Evolutionary conservation across 202 grass and related monocot species (phyloP).

Genomic region (Carex sylvatica): DNA sequence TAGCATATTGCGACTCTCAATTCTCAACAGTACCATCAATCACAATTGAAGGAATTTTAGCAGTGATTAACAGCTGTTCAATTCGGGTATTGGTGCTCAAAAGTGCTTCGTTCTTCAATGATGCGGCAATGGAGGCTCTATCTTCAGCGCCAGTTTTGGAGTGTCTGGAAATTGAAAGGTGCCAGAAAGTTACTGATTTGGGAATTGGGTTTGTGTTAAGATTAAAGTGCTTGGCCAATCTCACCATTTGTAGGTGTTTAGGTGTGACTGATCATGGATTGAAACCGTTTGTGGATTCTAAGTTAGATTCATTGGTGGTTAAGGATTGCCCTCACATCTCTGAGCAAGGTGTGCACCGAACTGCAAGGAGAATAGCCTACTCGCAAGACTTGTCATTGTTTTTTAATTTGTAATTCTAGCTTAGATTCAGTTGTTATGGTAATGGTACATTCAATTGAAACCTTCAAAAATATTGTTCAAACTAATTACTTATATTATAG

Average conservation of each 20-base stretch:
- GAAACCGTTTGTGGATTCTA: conserved; percentile 17
- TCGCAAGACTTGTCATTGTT: background rate
- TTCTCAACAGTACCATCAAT: conserved; percentile 32
- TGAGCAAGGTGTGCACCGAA: conserved; percentile 39
- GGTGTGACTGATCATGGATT: conserved; percentile 47
- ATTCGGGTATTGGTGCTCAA: conserved; percentile 44
- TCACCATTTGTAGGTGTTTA: conserved; percentile 43
- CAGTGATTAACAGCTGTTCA: conserved; percentile 43
- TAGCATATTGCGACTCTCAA: conserved; percentile 25
- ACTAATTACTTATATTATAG: background rate
- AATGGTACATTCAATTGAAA: background rate
- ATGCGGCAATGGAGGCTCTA: conserved; percentile 41
- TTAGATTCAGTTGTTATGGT: background rate
- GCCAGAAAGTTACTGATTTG: conserved; percentile 32
- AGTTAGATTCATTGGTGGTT: conserved; percentile 45
- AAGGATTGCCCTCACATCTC: conserved; percentile 46
- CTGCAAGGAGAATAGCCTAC: conserved; percentile 45
- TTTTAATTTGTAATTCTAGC: background rate
- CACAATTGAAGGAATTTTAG: conserved; percentile 39
- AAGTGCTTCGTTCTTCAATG: conserved; percentile 36
- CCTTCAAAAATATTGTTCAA: background rate
- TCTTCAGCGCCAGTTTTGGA: conserved; percentile 38
- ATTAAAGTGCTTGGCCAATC: conserved; percentile 34
- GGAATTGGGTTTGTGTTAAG: conserved; percentile 30
- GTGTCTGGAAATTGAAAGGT: conserved; percentile 44